Conservation (phyloP, 1,284 basidiomycete species). For the Malassezia obtusa region DNA sequence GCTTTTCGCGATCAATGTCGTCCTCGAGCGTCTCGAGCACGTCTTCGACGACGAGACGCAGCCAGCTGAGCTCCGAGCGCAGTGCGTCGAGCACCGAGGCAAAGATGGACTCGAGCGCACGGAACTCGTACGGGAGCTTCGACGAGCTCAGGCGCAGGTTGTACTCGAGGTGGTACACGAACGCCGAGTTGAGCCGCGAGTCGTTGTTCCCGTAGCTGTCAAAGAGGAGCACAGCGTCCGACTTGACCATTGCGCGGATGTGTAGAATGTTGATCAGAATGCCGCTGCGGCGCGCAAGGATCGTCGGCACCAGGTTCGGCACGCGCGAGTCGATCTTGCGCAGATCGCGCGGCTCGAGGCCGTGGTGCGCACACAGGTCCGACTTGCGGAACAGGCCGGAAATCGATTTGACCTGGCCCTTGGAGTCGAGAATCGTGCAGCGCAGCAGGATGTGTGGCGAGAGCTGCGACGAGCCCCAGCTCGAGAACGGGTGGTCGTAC, state of each 20-base stretch:
- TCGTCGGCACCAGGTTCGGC: constrained; percentile 83
- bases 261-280: constrained; percentile 79
- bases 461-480: constrained; percentile 25
- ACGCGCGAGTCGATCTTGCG: constrained; percentile 91
- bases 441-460: constrained; percentile 34
- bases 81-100: constrained; percentile 36
- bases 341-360: constrained; percentile 82
- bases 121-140: constrained; percentile 38
- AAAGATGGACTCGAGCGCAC: constrained; percentile 38
- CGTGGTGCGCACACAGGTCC: constrained; percentile 76
- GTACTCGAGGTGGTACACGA: constrained; percentile 40
- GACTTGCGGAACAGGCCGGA: constrained; percentile 82
- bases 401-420: constrained; percentile 62
- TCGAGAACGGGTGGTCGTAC: neutral
- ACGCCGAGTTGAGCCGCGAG: constrained; percentile 29
- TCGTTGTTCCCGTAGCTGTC: constrained; percentile 52
- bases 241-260: constrained; percentile 85
- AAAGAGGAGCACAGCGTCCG: constrained; percentile 81
- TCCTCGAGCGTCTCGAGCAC: constrained; percentile 33
- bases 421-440: constrained; percentile 37
- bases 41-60: constrained; percentile 23
- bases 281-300: constrained; percentile 75
- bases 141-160: constrained; percentile 21
- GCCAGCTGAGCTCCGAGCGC: constrained; percentile 30
- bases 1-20: constrained; percentile 39